A percentile compares a stretch with the other conserved stretches of the same genome.
phyloP scores from a whole-genome alignment of 108 stramenopile species.

The Discostella pseudostelligera region DNA sequence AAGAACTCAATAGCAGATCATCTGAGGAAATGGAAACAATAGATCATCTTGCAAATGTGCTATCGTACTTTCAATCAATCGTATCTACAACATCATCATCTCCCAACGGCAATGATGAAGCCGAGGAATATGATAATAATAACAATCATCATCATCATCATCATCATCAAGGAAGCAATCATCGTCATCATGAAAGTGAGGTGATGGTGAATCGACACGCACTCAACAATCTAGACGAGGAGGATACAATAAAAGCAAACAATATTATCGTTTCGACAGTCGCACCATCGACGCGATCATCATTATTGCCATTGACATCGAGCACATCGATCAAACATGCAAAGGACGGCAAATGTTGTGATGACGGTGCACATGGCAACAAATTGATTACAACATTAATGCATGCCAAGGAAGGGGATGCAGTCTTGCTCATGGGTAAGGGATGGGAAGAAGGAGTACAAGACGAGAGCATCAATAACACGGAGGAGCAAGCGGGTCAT shows the following conservation, averaged over 20 bases:
- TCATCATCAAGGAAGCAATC: slow-evolving; percentile 8
- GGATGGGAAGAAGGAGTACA: slow-evolving; percentile 52
- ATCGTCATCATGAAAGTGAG: neutral
- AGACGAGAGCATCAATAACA: neutral
- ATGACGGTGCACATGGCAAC: neutral
- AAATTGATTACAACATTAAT: slow-evolving; percentile 8
- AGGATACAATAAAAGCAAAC: slow-evolving; percentile 38
- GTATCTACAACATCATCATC: neutral
- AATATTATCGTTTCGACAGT: slow-evolving; percentile 33
- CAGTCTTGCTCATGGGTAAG: slow-evolving; percentile 50
- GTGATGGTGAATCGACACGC: slow-evolving; percentile 35
- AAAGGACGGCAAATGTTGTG: no score
- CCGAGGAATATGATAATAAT: neutral
- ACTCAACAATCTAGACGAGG: slow-evolving; percentile 40
- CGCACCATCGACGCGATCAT: neutral
- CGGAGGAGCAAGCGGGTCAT: neutral
- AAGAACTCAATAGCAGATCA: neutral
- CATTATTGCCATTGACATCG: no score
- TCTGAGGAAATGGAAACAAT: slow-evolving; percentile 23
- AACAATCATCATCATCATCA: no score
- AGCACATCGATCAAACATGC: no score
- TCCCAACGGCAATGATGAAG: neutral
- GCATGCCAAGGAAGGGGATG: slow-evolving; percentile 48
- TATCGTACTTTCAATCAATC: slow-evolving; percentile 36
- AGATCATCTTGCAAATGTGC: slow-evolving; percentile 26